phyloP scores from a whole-genome alignment of 495 filamentous ascomycete genomes.

The Aspergillus baeticus region DNA sequence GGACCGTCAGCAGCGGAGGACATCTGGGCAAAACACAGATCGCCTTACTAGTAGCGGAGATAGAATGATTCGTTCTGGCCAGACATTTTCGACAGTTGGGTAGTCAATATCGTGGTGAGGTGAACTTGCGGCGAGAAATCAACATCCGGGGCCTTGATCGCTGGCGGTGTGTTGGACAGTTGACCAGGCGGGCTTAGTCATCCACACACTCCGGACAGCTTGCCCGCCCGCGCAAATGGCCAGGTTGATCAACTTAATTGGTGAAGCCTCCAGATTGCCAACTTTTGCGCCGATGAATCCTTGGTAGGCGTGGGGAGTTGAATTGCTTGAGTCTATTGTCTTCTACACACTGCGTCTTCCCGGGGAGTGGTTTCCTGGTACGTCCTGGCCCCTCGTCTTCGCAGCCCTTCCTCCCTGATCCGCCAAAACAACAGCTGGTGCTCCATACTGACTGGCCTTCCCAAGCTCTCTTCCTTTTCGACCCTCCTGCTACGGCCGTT shows the following conservation, averaged over 20 bases:
- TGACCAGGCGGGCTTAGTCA: slow-evolving; percentile 44
- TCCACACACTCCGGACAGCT: slow-evolving; percentile 48
- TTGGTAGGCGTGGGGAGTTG: slow-evolving; percentile 44
- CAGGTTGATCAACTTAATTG: slow-evolving; percentile 37
- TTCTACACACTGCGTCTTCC: slow-evolving; percentile 18
- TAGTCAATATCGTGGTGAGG: not conserved
- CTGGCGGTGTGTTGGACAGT: not conserved
- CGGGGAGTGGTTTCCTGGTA: slow-evolving; percentile 32
- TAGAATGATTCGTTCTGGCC: slow-evolving; percentile 81
- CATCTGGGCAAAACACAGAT: slow-evolving; percentile 36
- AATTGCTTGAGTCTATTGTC: slow-evolving; percentile 30
- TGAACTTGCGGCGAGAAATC: slow-evolving; percentile 13
- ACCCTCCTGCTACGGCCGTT: slow-evolving; percentile 25
- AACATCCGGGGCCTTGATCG: slow-evolving; percentile 11
- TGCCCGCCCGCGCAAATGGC: slow-evolving; percentile 43
- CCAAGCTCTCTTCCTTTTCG: slow-evolving; percentile 29
- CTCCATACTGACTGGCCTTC: slow-evolving; percentile 39
- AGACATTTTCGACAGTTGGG: slow-evolving; percentile 39
- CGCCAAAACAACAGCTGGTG: slow-evolving; percentile 39
- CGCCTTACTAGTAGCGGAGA: slow-evolving; percentile 88
- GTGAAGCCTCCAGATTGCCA: slow-evolving; percentile 29
- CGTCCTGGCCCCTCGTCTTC: slow-evolving; percentile 14
- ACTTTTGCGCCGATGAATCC: slow-evolving; percentile 38
- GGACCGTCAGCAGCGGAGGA: slow-evolving; percentile 48
- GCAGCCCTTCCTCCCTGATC: slow-evolving; percentile 22